Evolutionary conservation across 306 rosid genomes (phyloP), one percentile per base, ranked within the genome.

Genomic region (Quercus parvula): DNA sequence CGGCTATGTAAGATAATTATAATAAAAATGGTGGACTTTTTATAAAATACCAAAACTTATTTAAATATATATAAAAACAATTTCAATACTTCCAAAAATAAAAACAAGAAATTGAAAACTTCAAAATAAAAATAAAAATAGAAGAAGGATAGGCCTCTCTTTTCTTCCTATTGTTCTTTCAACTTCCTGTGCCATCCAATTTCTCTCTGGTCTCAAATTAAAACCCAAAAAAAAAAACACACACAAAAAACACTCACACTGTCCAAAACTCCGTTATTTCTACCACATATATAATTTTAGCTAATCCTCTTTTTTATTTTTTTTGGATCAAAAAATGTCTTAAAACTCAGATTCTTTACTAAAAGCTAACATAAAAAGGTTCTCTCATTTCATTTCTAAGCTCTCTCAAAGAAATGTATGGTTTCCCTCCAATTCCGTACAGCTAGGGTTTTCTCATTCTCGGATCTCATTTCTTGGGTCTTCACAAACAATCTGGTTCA

Each of bases 171-270:
- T 56, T 70, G 75, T 56, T 79, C 82, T 81, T 82, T 86, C 88
- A 41, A 73, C 83, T 77, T 77, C 89, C 87, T 77, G 83, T 83
- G 93, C 85, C 94, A 88, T 84, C 78, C 92, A 85, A 86, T 82
- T 82, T 79, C 72, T 83, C 79, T 86, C 78, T 41, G 67, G 85
- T 77, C 77, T 74, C 77, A 46, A 75, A 75, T 55, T 7, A 18
- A 51, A 56, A 74, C 63, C 38, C 55, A 35, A 56, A 73, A 81
- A 75, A 75, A 57, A 75, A 78, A 76, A 85, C 78, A 73, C 84
- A 78, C 83, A 57, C 64, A 49, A 30, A 33, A 24, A 61, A 80
- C 41, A 59, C 73, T 76, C 9, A 20, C 28, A 75, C 73, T 81
- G 85, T 82, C 81, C 85, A 77, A 61, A 58, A 58, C 64, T 7